Evolutionary conservation across 257 asterid genomes (phyloP).

Genomic region (Anisodus acutangulus): DNA sequence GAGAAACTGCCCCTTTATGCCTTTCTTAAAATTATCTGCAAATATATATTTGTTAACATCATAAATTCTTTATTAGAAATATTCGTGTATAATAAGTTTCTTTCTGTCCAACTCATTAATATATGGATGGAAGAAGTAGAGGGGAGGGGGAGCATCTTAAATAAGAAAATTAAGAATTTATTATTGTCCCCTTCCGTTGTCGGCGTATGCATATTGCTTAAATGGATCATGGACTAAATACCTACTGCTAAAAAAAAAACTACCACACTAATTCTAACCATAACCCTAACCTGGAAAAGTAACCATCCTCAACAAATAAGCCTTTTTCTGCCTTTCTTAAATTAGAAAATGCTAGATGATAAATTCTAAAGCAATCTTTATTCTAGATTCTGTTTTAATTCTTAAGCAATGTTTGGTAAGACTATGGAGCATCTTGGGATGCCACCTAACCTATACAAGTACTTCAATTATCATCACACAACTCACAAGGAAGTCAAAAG

Average conservation of each 20-base stretch:
- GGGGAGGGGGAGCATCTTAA: background rate
- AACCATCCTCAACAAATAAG: background rate
- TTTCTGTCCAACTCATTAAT: background rate
- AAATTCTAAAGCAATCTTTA: slow-evolving; percentile 9
- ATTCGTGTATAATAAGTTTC: background rate
- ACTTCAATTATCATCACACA: no score
- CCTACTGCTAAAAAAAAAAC: background rate
- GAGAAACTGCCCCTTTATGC: no score
- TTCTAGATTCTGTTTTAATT: slow-evolving; percentile 16
- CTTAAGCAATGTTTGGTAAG: slow-evolving; percentile 4
- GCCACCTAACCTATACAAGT: no score
- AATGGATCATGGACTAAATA: background rate
- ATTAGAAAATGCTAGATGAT: background rate
- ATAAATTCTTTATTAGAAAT: background rate
- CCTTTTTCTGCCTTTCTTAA: background rate
- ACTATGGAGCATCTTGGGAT: no score
- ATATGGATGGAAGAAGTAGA: background rate
- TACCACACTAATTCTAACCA: background rate
- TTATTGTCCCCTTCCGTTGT: background rate
- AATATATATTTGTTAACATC: no score
- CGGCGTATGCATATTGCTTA: background rate
- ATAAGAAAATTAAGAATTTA: background rate
- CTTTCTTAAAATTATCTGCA: background rate
- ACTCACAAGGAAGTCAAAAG: no score
- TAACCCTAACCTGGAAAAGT: background rate